A percentile compares a stretch with the other conserved stretches of the same genome.
Evolutionary conservation across 2,329 filamentous ascomycete species (phyloP).

Genomic region (Alternaria rosae): DNA sequence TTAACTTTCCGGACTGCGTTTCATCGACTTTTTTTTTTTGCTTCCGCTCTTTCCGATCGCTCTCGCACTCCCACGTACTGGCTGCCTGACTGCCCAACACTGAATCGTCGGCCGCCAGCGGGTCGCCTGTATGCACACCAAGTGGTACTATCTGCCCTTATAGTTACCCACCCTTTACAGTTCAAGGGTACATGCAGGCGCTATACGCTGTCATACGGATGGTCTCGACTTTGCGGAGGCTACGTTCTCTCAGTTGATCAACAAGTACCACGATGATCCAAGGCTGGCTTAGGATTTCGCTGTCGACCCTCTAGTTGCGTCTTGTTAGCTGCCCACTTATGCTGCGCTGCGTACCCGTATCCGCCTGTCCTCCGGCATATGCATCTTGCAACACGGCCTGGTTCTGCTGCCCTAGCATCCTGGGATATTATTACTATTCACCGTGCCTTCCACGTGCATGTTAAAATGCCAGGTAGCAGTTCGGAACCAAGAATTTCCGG

Average conservation of each 20-base stretch:
- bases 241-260: not conserved
- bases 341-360: not conserved
- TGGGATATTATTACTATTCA: not conserved
- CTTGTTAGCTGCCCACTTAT: not conserved
- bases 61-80: slow-evolving; percentile 11
- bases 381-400: not conserved
- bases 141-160: slow-evolving; percentile 10
- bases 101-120: slow-evolving; percentile 15
- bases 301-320: not conserved
- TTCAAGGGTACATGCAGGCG: slow-evolving; percentile 10
- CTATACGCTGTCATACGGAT: slow-evolving; percentile 10
- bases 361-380: not conserved
- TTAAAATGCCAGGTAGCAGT: not conserved
- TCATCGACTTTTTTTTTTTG: slow-evolving; percentile 22
- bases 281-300: not conserved
- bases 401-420: not conserved
- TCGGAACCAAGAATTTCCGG: not conserved
- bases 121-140: slow-evolving; percentile 17
- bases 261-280: slow-evolving; percentile 1
- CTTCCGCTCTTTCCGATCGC: slow-evolving; percentile 28
- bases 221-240: slow-evolving; percentile 8
- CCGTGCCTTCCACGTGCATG: not conserved
- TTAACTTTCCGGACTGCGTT: slow-evolving; percentile 21
- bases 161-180: slow-evolving; percentile 10
- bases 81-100: slow-evolving; percentile 21